Evolutionary conservation across 345 rosid species (phyloP), one percentile per base, ranked within the genome.

Genomic region (Turritis glabra): DNA sequence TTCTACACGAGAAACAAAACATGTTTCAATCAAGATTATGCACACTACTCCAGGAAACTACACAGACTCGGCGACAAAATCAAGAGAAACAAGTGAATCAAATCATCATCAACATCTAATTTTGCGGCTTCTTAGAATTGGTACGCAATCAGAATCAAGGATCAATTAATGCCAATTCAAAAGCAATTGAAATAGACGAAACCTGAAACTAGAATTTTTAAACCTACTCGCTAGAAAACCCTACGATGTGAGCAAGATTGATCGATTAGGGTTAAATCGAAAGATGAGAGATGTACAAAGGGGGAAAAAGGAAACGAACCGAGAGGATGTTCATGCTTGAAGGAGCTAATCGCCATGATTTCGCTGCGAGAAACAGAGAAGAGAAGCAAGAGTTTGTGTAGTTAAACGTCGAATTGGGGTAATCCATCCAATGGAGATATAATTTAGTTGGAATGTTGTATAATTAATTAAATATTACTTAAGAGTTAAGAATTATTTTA

Each of bases 271-370:
- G 38, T 44, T n/a, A 14, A 8, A 73, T 69, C 55, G 41, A 33
- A 59, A 27, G 32, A 10, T 26, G 21, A 56, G 2, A 56, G 55
- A 22, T 5, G 23, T 17, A 33, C 0, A 4, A 80, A 52, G 29
- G 27, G 73, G 53, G 15, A 33, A 52, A 54, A 26, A 1, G 47
- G 4, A 19, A 22, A 76, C 85, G 38, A 75, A 90, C 98, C 98
- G 47, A 94, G 92, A 33, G 98, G 97, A 51, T 91, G 96, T 73
- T 94, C 98, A 82, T 83, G 75, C 86, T 94, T 90, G 85, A 91
- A 94, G 37, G 88, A 88, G 80, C 87, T 88, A 64, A 77, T 87
- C 12, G 95, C 89, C 98, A 94, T 93, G 64, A 5, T 55, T 55
- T 64, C 80, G 80, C 73, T 70, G 57, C 69, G 37, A 43, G 51